phyloP scores from a whole-genome alignment of 1,139 yeast genomes.

The Geotrichum phurueaensis region DNA sequence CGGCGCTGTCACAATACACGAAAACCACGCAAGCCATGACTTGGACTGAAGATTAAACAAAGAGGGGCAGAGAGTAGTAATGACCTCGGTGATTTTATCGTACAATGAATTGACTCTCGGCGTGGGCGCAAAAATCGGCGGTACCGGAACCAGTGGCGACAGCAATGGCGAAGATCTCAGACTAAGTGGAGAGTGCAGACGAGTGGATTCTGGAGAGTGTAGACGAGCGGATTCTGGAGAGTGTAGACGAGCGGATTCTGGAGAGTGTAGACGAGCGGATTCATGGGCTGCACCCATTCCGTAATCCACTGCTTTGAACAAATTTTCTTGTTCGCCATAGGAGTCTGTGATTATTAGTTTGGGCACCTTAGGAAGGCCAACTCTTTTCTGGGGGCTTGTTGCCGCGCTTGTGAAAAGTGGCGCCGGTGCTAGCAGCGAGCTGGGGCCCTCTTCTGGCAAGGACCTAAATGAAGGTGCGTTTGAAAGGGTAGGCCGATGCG shows the following conservation, averaged over 20 bases:
- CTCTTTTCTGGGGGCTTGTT: neutral
- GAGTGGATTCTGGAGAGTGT: neutral
- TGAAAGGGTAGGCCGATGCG: neutral
- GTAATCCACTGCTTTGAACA: neutral
- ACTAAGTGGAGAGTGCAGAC: neutral
- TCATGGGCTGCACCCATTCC: neutral
- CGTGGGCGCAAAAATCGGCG: neutral
- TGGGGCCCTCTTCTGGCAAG: neutral
- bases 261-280: neutral
- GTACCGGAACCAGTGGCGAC: neutral
- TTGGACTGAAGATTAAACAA: slow-evolving; percentile 23
- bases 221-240: neutral
- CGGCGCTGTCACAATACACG: slow-evolving; percentile 42
- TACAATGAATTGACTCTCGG: neutral
- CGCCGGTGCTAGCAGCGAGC: neutral
- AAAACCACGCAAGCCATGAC: slow-evolving; percentile 24
- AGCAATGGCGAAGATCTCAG: neutral
- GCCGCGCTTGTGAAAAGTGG: neutral
- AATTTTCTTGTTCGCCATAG: neutral
- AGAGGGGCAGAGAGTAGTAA: slow-evolving; percentile 8
- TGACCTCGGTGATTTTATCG: neutral
- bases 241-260: neutral
- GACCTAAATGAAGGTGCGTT: neutral
- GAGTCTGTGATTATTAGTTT: slow-evolving; percentile 18
- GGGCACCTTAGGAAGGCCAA: slow-evolving; percentile 3